Evolutionary conservation across 441 rosid species (phyloP), one percentile per base, ranked within the genome.

Genomic region (Gossypium davidsonii): DNA sequence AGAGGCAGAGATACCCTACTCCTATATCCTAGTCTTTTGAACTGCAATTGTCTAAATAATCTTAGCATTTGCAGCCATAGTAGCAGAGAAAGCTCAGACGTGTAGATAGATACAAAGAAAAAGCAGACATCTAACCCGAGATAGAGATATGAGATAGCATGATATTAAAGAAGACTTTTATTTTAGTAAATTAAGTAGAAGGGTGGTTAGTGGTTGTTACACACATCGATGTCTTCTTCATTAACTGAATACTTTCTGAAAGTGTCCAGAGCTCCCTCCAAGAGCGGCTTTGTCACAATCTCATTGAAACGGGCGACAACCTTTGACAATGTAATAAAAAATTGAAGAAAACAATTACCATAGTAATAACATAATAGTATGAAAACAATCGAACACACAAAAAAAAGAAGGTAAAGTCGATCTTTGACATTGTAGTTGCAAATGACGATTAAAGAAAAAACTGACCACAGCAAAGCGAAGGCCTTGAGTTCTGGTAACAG

Each of bases 301-400:
- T 94, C 99, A 76, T 94, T 93, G 84, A 93, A 95, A 80, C 99
- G 84, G 10, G 98, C 97, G 12, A 95, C 92, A 75, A 92, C 99
- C 99, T 92, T 67, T 49, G 42, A 67, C 42, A 67, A 48, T n/a
- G 37, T 44, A 42, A 64, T 11, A 60, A 60, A 60, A 26, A 14
- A 0, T 48, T 12, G 18, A 52, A 52, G 65, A 65, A 44, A 64
- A n/a, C 9, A 64, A 65, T 44, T 21, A 44, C 31, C 53, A 44
- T 21, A 1, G 17, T 6, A 21, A 44, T 31, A 61, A 31, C 18
- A 60, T 28, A 60, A 60, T n/a, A 6, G 12, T 28, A 60, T 15
- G 14, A 62, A 31, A 37, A 65, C 69, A 65, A 23, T 3, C 12
- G 25, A 65, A 46, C 37, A 48, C 5, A 66, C 1, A 42, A 11